These are phyloP conservation scores for Tricholoma sp. DNA, from an alignment of 768 basidiomycete species.

Conservation along the genomic window DNA sequence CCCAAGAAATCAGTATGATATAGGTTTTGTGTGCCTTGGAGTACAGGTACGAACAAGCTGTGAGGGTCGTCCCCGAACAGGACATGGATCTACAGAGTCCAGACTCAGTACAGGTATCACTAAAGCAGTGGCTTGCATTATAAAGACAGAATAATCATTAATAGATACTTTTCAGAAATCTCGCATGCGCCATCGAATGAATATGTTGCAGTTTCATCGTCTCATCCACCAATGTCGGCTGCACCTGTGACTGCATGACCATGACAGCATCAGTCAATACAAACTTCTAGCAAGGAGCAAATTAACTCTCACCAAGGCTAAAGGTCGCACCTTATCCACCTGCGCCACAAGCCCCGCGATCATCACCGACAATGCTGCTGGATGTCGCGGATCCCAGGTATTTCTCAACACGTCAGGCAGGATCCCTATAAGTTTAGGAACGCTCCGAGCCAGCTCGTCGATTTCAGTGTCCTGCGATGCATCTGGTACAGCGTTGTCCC, in stretches of 20 bases:
- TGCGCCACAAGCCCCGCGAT: conserved; percentile 52
- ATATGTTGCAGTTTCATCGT: conserved; percentile 59
- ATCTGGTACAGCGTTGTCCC: conserved; percentile 40
- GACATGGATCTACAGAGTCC: neutral
- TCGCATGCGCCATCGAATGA: conserved; percentile 56
- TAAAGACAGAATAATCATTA: conserved; percentile 4
- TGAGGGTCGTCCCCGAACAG: no score
- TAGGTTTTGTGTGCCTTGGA: no score
- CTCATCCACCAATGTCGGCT: conserved; percentile 44
- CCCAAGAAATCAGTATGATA: no score
- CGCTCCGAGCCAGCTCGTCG: conserved; percentile 52
- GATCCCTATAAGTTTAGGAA: conserved; percentile 61
- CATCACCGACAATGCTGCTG: conserved; percentile 71
- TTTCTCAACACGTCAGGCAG: conserved; percentile 66
- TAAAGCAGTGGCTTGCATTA: neutral
- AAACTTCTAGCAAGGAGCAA: neutral
- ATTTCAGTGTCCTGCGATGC: conserved; percentile 45
- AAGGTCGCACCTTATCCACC: conserved; percentile 56
- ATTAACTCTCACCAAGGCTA: conserved; percentile 48
- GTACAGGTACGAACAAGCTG: no score
- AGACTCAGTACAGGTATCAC: neutral
- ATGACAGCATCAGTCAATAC: conserved; percentile 21
- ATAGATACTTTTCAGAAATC: conserved; percentile 57
- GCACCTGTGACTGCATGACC: conserved; percentile 35
- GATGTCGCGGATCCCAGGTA: conserved; percentile 55